Percentiles rank a stretch among this genome's conserved stretches.
These are phyloP conservation scores for Phialophora chinensis DNA, from an alignment of 2,329 filamentous ascomycete genomes.

Conservation along the genomic window DNA sequence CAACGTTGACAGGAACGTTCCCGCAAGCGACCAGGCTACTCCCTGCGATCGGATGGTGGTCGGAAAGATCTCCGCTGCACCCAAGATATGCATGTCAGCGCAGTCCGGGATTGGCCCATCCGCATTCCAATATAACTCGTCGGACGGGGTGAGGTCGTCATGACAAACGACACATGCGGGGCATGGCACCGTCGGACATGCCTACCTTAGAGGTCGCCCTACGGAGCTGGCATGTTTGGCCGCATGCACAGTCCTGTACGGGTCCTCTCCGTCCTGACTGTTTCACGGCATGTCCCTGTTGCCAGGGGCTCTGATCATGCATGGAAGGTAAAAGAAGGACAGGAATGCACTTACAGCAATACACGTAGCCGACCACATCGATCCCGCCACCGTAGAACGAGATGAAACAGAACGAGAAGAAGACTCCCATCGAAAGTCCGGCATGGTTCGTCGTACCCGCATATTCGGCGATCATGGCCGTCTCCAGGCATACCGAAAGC, in stretches of 20 bases:
- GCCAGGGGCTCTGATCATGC: conserved; percentile 3
- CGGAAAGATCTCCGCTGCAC: conserved; percentile 36
- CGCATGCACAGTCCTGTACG: not conserved
- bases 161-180: conserved; percentile 14
- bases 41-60: conserved; percentile 37
- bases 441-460: conserved; percentile 44
- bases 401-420: conserved; percentile 65
- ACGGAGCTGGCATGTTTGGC: conserved; percentile 5
- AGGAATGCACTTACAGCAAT: conserved; percentile 29
- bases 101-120: conserved; percentile 7
- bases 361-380: conserved; percentile 35
- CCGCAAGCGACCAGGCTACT: conserved; percentile 33
- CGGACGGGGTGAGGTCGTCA: not conserved
- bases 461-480: conserved; percentile 37
- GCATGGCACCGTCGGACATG: conserved; percentile 2
- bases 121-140: conserved; percentile 4
- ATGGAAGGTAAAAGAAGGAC: conserved; percentile 12
- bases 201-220: not conserved
- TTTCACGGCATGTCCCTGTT: conserved; percentile 13
- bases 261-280: conserved; percentile 7
- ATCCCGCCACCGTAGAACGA: conserved; percentile 33
- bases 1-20: conserved; percentile 32
- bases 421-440: conserved; percentile 43
- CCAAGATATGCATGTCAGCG: conserved; percentile 21
- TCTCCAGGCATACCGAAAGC: conserved; percentile 33